Evolutionary conservation across 441 rosid genomes (phyloP), one percentile per base, ranked within the genome.

Genomic region (Cnidoscolus chayamansa): DNA sequence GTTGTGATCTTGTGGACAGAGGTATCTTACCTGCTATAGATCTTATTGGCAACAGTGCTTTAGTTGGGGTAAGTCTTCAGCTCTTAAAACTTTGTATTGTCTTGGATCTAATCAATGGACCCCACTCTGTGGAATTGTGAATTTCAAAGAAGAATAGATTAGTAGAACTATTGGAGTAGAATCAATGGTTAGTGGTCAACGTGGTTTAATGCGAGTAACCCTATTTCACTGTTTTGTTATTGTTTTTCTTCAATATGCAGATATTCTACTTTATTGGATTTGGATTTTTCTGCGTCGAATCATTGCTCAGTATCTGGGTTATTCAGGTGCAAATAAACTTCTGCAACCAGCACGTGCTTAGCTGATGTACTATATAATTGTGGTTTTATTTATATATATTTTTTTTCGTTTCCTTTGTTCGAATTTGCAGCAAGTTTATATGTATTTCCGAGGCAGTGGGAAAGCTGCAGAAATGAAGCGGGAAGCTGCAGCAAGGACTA

Each of bases 391-490:
- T 25, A 25, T 25, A 25, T 25, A 25, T 55, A 43, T 67, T 53
- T 9, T 60, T 16, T 10, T 40, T 2, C 10, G 19, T 72, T 75
- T 76, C 47, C 9, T 31, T 55, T 50, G 20, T 71, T 53, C 30
- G 20, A 75, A 54, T 73, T 55, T 84, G 81, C 97, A 93, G 98
- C 96, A 96, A 93, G 90, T 93, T 64, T 96, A 96, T 85, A 93
- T 93, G 89, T 96, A 96, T 75, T 96, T 96, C 88, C 85, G 98
- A 76, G 98, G 98, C 69, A 90, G 96, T 71, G 98, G 98, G 65
- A 93, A 93, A 85, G 96, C 96, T 45, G 93, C 96, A 61, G 87
- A 88, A 86, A 86, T 93, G 79, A 93, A 87, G 82, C 89, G 84
- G 4, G 92, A 93, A 81, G 96, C 97, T 30, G 81, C 91, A 58